These are phyloP conservation scores for Aspergillus sergii DNA, from an alignment of 2,329 filamentous ascomycete species.

Conservation along the genomic window DNA sequence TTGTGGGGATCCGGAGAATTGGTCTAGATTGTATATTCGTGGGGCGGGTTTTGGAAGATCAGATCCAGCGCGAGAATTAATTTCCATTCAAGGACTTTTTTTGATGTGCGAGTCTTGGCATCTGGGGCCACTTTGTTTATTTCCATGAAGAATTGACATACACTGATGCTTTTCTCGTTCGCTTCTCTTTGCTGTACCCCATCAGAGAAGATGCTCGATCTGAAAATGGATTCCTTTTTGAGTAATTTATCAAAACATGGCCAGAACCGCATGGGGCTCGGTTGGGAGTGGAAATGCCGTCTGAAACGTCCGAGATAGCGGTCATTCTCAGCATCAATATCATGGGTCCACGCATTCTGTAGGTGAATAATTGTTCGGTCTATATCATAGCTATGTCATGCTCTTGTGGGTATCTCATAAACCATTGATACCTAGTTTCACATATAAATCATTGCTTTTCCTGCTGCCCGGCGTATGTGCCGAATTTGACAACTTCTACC, in stretches of 20 bases:
- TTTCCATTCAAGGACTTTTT: neutral
- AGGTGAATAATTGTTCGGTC: neutral
- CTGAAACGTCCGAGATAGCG: too few species aligned
- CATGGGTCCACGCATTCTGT: neutral
- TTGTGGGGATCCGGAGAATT: neutral
- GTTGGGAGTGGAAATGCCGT: too few species aligned
- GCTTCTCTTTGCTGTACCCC: neutral
- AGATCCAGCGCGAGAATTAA: neutral
- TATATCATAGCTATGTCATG: neutral
- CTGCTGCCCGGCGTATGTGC: conserved; percentile 41
- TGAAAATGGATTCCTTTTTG: neutral
- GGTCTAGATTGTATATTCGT: neutral
- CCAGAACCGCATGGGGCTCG: too few species aligned
- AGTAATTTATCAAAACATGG: too few species aligned
- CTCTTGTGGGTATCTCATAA: neutral
- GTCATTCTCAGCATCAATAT: neutral
- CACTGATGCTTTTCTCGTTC: neutral
- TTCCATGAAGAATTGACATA: too few species aligned
- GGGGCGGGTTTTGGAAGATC: neutral
- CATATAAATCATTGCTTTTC: conserved; percentile 33
- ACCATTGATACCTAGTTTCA: neutral
- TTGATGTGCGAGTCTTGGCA: conserved; percentile 23
- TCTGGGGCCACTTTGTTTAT: conserved; percentile 8
- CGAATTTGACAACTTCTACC: conserved; percentile 68
- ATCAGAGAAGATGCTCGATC: neutral